phyloP scores from a whole-genome alignment of 352 stramenopile species.

The Stramenopiles sp. region DNA sequence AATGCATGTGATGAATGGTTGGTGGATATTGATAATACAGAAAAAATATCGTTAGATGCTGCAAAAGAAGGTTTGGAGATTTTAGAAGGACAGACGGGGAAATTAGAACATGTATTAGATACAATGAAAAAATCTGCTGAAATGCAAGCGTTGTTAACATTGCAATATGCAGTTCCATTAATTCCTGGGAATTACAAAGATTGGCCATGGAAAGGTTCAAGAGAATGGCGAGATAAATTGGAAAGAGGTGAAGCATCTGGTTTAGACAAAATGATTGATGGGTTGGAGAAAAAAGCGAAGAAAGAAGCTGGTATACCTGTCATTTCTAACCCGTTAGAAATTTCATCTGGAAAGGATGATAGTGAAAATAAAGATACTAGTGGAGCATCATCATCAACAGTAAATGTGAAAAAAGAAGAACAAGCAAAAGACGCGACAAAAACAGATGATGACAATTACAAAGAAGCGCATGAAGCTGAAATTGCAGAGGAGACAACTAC shows the following conservation, averaged over 20 bases:
- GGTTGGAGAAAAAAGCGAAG: not conserved
- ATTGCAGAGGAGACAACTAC: not conserved
- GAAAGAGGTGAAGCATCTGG: not conserved
- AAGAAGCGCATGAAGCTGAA: not conserved
- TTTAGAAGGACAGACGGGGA: not conserved
- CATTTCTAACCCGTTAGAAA: not conserved
- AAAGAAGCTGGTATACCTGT: not conserved
- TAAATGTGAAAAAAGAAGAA: not conserved
- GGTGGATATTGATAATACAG: not conserved
- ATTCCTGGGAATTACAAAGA: not conserved
- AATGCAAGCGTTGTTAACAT: not conserved
- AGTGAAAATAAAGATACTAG: not conserved
- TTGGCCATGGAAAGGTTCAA: not conserved
- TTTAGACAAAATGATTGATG: not conserved
- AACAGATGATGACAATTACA: not conserved
- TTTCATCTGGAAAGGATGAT: no score
- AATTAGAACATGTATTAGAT: not conserved
- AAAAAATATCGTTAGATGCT: not conserved
- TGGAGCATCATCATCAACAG: not conserved
- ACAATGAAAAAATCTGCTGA: not conserved
- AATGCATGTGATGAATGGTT: not conserved
- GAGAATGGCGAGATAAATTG: not conserved
- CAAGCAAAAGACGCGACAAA: not conserved
- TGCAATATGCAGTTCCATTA: not conserved
- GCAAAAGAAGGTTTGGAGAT: not conserved